Evolutionary conservation across 2,329 filamentous ascomycete species (phyloP).

Genomic region (Hypoxylon sp.): DNA sequence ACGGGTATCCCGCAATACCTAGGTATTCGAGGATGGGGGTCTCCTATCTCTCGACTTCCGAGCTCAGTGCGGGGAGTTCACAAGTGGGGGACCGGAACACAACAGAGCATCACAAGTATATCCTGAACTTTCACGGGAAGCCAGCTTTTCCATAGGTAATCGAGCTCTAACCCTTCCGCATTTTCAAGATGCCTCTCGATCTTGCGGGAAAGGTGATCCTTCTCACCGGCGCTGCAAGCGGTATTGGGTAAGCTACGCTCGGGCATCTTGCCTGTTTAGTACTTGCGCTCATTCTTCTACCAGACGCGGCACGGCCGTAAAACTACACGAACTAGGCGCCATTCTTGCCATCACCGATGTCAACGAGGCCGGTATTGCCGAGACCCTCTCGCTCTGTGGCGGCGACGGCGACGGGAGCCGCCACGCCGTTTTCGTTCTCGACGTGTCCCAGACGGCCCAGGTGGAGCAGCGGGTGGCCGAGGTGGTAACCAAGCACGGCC

Average conservation of each 20-base stretch:
- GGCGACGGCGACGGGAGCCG: constrained; percentile 13
- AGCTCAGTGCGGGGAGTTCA: constrained; percentile 33
- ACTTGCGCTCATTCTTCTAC: not conserved
- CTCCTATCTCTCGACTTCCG: constrained; percentile 11
- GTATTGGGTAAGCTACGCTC: constrained; percentile 40
- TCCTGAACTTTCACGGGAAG: not conserved
- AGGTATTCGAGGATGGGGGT: not conserved
- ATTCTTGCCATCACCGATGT: constrained; percentile 39
- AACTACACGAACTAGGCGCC: constrained; percentile 38
- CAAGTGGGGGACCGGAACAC: constrained; percentile 30
- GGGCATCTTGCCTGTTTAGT: not conserved
- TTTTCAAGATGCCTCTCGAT: constrained; percentile 29
- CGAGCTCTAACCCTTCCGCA: not conserved
- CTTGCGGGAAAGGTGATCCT: constrained; percentile 39
- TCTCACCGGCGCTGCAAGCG: constrained; percentile 42
- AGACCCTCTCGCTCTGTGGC: constrained; percentile 38
- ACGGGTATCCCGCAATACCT: not conserved
- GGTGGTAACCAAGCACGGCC: constrained; percentile 41
- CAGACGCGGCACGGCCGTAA: constrained; percentile 40
- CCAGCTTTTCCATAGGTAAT: not conserved
- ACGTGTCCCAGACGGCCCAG: constrained; percentile 32
- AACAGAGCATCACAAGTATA: not conserved
- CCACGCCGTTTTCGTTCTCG: constrained; percentile 25
- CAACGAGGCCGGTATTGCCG: constrained; percentile 27
- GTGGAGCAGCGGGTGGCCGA: constrained; percentile 33